Base-by-base conservation (phyloP, 75 land plant genomes). In the Pinus taeda region DNA sequence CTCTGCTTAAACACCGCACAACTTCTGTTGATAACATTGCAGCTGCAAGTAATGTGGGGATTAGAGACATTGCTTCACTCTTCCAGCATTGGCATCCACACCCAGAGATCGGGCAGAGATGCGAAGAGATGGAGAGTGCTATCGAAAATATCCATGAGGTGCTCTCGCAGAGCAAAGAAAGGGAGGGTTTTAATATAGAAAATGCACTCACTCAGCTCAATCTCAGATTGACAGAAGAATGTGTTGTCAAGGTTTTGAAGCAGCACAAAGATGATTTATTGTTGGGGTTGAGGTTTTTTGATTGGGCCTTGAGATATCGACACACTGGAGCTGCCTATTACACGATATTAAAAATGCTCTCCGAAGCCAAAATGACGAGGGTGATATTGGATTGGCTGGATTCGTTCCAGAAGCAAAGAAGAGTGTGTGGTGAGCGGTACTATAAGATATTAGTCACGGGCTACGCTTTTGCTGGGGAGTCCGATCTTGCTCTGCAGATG, bases 271-370 rank as follows among this genome's bases (percentile, higher is more conserved):
- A 30, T 6, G 79, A 84, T 36, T 71, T 86, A 21, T 37, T 85
- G 22, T 57, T 80, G 37, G 82, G 86, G 36, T 71, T 91, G 33
- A 74, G 70, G 45, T 93, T 93, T 76, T 93, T 93, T 80, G 89
- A 89, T n/a, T 93, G 96, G 96, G 93, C 90, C 1, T 88, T 84
- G 9, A 71, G 88, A 14, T 93, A 85, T 79, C 66, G 60, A 59
- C 96, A 93, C 79, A 85, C 90, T 3, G 76, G 83, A 26, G 76
- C 80, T 69, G 80, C 88, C 22, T 93, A 86, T 77, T 59, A 86
- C 33, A 81, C 84, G 53, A 82, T 91, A 55, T 83, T 91, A 53
- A 78, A 84, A 82, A 77, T 83, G 57, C 80, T 90, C 11, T 62
- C 71, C 30, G 73, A 74, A 11, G 81, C 81, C 8, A 72, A 76